Evolutionary conservation across 768 basidiomycete species (phyloP).

Genomic region (Trametes sanguinea): DNA sequence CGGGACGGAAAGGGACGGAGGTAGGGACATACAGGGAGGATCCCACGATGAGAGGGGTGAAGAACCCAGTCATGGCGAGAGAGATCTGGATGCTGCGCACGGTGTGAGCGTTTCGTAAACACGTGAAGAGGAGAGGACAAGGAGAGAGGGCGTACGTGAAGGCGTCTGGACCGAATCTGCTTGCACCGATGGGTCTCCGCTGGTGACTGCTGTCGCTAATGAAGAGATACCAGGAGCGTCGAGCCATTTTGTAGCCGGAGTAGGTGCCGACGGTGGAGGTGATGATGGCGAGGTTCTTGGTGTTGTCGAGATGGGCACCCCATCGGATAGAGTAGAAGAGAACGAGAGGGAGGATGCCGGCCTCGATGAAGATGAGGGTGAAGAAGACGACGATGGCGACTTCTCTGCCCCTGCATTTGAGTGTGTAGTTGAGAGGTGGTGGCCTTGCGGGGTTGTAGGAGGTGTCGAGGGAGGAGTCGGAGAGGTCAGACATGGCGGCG

Average conservation of each 20-base stretch:
- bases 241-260: conserved; percentile 33
- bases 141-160: conserved; percentile 26
- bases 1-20: background rate
- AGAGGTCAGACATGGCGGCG: conserved; percentile 14
- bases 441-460: conserved; percentile 19
- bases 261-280: conserved; percentile 35
- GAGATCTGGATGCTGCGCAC: conserved; percentile 24
- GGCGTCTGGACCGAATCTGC: conserved; percentile 32
- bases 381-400: conserved; percentile 31
- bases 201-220: conserved; percentile 27
- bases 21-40: conserved; percentile 31
- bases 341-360: conserved; percentile 35
- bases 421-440: conserved; percentile 32
- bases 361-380: conserved; percentile 32
- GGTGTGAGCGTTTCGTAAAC: background rate
- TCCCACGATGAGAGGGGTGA: conserved; percentile 33
- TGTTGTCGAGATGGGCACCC: conserved; percentile 33
- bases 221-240: conserved; percentile 31
- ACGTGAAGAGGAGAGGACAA: background rate
- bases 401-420: conserved; percentile 26
- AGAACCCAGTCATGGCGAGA: conserved; percentile 31
- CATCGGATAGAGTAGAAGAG: conserved; percentile 34
- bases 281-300: conserved; percentile 37
- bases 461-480: conserved; percentile 5
- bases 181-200: conserved; percentile 32